phyloP scores from a whole-genome alignment of 306 rosid species.

The Vigna nakashimae region DNA sequence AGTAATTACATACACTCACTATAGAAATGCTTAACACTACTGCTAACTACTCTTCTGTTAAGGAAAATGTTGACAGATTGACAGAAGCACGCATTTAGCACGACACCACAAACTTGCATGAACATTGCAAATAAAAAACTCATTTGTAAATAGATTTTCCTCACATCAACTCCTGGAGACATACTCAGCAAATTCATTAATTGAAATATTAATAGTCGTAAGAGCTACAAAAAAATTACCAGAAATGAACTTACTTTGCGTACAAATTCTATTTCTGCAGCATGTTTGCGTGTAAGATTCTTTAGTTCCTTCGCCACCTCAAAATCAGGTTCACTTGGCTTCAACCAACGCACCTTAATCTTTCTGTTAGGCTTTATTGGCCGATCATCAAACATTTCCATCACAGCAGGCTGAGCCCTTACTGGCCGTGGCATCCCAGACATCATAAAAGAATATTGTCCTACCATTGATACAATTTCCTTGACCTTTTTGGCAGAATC shows the following conservation, averaged over 20 bases:
- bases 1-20: neutral
- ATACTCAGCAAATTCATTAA: neutral
- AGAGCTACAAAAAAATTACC: slow-evolving; percentile 20
- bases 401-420: slow-evolving; percentile 61
- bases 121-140: slow-evolving; percentile 18
- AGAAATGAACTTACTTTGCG: slow-evolving; percentile 54
- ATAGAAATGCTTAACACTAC: neutral
- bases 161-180: slow-evolving; percentile 16
- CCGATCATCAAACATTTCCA: slow-evolving; percentile 78
- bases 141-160: slow-evolving; percentile 14
- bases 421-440: slow-evolving; percentile 91
- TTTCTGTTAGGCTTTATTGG: slow-evolving; percentile 67
- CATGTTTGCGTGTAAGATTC: slow-evolving; percentile 58
- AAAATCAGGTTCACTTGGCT: slow-evolving; percentile 69
- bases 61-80: neutral
- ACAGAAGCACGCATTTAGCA: neutral
- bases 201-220: neutral
- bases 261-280: slow-evolving; percentile 57
- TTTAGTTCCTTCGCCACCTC: slow-evolving; percentile 60
- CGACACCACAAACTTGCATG: neutral
- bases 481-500: slow-evolving; percentile 62
- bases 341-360: slow-evolving; percentile 61
- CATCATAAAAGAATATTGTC: slow-evolving; percentile 75
- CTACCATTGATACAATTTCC: slow-evolving; percentile 49
- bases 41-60: neutral